A percentile compares a stretch with the other conserved stretches of the same genome.
Conservation (phyloP, 306 rosid species). For the Vigna unguiculata region DNA sequence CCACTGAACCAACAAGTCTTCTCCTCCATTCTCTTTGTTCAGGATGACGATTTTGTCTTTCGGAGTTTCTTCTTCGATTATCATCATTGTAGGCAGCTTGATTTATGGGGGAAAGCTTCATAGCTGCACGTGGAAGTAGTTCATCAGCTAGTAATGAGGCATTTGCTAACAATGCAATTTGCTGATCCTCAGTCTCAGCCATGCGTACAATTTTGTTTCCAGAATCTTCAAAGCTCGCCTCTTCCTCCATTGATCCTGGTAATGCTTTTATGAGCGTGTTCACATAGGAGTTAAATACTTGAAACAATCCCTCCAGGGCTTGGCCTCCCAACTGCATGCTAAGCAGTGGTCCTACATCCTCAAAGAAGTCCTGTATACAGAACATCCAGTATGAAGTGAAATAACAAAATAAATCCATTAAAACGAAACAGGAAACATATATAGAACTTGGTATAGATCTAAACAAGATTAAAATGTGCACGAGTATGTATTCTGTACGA, state of each 20-base stretch:
- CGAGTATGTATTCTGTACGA: background rate
- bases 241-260: conserved; percentile 96
- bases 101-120: conserved; percentile 83
- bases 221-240: conserved; percentile 79
- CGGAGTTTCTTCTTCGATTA: conserved; percentile 71
- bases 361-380: conserved; percentile 85
- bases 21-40: conserved; percentile 99
- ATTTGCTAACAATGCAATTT: conserved; percentile 97
- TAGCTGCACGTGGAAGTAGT: conserved; percentile 96
- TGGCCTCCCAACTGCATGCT: conserved; percentile 99
- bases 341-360: conserved; percentile 96
- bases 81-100: conserved; percentile 73
- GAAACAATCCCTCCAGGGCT: conserved; percentile 91
- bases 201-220: conserved; percentile 84
- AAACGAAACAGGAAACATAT: conserved; percentile 36
- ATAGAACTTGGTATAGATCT: conserved; percentile 3
- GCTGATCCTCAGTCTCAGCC: conserved; percentile 96
- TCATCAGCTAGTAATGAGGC: conserved; percentile 94
- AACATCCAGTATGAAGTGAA: conserved; percentile 42
- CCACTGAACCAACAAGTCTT: conserved; percentile 84
- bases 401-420: conserved; percentile 24
- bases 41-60: conserved; percentile 96
- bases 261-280: conserved; percentile 86
- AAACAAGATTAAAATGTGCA: conserved; percentile 22
- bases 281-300: conserved; percentile 85